phyloP scores from a whole-genome alignment of 129 eudicot genomes.

The Erigeron canadensis region DNA sequence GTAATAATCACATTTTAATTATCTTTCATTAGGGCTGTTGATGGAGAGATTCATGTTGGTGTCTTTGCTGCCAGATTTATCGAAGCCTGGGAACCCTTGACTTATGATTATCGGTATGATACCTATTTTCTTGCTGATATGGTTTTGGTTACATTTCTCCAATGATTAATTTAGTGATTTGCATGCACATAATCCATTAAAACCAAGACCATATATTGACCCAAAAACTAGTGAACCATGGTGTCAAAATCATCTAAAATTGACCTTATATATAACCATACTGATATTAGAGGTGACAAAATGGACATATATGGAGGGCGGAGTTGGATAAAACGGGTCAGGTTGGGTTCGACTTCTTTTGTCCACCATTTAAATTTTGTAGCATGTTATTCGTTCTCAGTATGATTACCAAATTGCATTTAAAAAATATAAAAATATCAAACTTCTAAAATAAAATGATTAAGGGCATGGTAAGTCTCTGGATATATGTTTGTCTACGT shows the following conservation, averaged over 20 bases:
- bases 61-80: conserved; percentile 80
- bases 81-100: conserved; percentile 74
- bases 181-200: neutral
- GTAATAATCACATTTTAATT: neutral
- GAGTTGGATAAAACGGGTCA: no score
- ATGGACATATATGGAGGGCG: no score
- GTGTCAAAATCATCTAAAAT: neutral
- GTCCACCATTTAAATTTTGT: no score
- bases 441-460: no score
- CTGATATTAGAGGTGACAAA: neutral
- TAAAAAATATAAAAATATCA: no score
- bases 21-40: conserved; percentile 62
- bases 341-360: no score
- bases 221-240: neutral
- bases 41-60: conserved; percentile 90
- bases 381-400: no score
- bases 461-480: no score
- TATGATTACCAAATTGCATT: no score
- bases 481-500: no score
- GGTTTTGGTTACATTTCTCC: neutral
- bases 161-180: neutral
- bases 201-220: neutral
- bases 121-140: neutral
- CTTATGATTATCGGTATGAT: conserved; percentile 83
- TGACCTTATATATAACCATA: neutral